Evolutionary conservation across 495 filamentous ascomycete species (phyloP).

Genomic region (Penicillium egyptiacum): DNA sequence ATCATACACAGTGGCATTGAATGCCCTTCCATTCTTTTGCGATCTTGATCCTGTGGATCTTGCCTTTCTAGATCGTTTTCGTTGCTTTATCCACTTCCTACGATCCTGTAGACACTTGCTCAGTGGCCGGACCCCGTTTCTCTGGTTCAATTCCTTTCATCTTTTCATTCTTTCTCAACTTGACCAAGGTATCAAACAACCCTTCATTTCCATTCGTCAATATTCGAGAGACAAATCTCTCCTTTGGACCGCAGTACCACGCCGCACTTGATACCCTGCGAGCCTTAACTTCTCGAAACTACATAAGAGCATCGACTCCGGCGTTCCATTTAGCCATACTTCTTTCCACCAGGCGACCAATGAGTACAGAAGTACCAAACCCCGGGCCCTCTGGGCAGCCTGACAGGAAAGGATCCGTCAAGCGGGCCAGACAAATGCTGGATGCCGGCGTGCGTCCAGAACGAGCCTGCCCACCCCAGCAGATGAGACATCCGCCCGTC

Average conservation of each 20-base stretch:
- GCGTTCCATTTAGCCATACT: neutral
- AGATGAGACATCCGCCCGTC: conserved; percentile 20
- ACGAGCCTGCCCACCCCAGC: conserved; percentile 30
- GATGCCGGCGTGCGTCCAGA: conserved; percentile 48
- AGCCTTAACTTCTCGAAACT: conserved; percentile 7
- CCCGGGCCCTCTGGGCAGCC: conserved; percentile 16
- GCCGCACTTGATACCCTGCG: conserved; percentile 4
- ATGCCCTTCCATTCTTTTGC: conserved; percentile 35
- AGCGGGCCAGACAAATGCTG: conserved; percentile 53
- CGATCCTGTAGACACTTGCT: conserved; percentile 11
- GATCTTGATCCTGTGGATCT: conserved; percentile 15
- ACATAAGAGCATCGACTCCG: neutral
- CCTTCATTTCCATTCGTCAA: neutral
- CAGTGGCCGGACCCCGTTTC: conserved; percentile 7
- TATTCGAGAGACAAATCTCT: neutral
- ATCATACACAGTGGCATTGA: conserved; percentile 38
- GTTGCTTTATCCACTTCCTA: conserved; percentile 21
- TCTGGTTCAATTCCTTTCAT: conserved; percentile 13
- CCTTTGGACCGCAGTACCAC: neutral
- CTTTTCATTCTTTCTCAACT: conserved; percentile 16
- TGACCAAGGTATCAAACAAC: conserved; percentile 22
- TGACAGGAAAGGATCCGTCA: conserved; percentile 44
- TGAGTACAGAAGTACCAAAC: conserved; percentile 19
- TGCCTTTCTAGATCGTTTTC: conserved; percentile 12
- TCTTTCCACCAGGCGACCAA: conserved; percentile 4